Conservation (phyloP, 495 filamentous ascomycete genomes). For the Trichoderma parareesei region DNA sequence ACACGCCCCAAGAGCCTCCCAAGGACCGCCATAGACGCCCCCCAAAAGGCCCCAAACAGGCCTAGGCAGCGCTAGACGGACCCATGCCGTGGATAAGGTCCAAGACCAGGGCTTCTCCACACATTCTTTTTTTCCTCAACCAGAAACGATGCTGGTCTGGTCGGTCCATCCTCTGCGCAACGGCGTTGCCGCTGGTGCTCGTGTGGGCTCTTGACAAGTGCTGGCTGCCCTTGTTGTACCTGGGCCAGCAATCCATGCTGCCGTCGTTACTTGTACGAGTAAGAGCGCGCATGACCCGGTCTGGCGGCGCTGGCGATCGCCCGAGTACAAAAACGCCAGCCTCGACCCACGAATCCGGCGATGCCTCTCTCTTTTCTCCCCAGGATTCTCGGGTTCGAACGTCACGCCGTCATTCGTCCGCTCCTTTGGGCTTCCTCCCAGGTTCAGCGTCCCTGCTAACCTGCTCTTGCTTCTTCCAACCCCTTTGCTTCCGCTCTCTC, state of each 20-base stretch:
- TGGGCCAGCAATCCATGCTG: too few species aligned
- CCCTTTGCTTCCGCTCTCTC: not conserved
- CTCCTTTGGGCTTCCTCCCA: slow-evolving; percentile 9
- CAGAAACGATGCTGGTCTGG: not conserved
- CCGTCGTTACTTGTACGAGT: not conserved
- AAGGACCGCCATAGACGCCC: not conserved
- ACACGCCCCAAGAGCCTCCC: not conserved
- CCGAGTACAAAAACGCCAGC: slow-evolving; percentile 3
- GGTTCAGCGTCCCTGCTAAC: slow-evolving; percentile 5
- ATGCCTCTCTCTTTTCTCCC: slow-evolving; percentile 2
- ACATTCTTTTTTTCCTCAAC: not conserved
- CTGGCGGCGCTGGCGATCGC: not conserved
- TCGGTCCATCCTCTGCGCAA: not conserved
- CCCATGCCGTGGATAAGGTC: not conserved
- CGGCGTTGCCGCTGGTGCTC: not conserved
- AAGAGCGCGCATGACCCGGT: not conserved
- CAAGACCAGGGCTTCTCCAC: slow-evolving; percentile 3
- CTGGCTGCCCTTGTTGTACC: not conserved
- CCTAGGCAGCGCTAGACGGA: not conserved
- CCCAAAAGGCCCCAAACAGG: too few species aligned
- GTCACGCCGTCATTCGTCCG: slow-evolving; percentile 4
- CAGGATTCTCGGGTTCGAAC: slow-evolving; percentile 8
- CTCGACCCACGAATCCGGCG: not conserved
- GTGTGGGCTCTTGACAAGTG: not conserved
- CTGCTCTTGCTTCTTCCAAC: slow-evolving; percentile 1